Percentiles rank a stretch among this genome's conserved stretches.
phyloP scores from a whole-genome alignment of 2,329 filamentous ascomycete species.

The Sclerotinia spermophila region DNA sequence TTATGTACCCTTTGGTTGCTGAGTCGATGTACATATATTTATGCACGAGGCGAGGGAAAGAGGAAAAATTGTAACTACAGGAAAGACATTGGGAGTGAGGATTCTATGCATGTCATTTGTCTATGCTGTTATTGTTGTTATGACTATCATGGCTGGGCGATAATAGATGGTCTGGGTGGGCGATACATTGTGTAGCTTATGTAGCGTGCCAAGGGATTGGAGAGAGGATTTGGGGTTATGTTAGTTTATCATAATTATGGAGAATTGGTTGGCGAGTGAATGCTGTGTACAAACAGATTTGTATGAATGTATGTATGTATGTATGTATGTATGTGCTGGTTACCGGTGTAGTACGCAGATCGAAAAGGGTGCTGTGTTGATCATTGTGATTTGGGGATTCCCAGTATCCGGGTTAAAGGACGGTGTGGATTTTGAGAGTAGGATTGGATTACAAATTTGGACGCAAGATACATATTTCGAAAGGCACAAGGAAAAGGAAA shows the following conservation, averaged over 20 bases:
- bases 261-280: no score
- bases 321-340: slow-evolving; percentile 11
- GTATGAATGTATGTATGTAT: background rate
- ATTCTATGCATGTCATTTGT: background rate
- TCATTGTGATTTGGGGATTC: background rate
- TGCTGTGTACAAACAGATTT: background rate
- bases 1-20: background rate
- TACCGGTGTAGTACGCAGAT: slow-evolving; percentile 4
- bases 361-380: background rate
- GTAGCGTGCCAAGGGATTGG: background rate
- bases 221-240: no score
- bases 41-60: background rate
- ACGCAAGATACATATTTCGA: background rate
- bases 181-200: background rate
- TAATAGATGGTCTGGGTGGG: background rate
- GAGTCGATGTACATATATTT: background rate
- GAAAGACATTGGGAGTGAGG: background rate
- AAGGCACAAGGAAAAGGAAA: background rate
- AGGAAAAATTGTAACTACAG: background rate
- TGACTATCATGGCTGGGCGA: background rate
- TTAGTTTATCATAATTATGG: no score
- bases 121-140: background rate
- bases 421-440: background rate
- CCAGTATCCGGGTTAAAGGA: background rate
- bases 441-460: no score